Base-by-base conservation (phyloP, 2,329 filamentous ascomycete genomes). In the Colletotrichum lindemuthianum region DNA sequence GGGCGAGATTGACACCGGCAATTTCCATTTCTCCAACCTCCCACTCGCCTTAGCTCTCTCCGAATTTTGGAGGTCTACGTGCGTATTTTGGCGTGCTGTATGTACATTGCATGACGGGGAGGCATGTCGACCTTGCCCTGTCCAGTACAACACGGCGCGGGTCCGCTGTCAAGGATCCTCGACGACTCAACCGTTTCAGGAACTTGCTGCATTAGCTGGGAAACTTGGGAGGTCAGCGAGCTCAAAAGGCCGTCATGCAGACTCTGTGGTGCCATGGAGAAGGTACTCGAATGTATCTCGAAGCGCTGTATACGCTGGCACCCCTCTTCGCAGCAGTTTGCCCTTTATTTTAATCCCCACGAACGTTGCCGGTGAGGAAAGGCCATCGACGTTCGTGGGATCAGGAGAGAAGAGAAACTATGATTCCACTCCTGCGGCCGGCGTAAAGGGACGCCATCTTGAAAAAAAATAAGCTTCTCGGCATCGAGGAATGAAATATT, bases 201-300 rank as follows among this genome's bases (percentile, higher is more conserved):
- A 65, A 45, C 10, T 39, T 50, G 11, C 32, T 65, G 63, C 63
- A 65, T 65, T 63, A 65, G 63, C 40, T 43, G 16, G 48, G 48
- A 47, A 56, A 61, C 41, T 36, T 33, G 58, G 51, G 52, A 57
- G 51, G 51, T 53, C 63, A 63, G 58, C 51, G 39, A 61, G 45
- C 63, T 65, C 13, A 36, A 57, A 53, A 52, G 24, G 40, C 57
- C 34, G 40, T 34, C 58, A 37, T 63, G 59, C 58, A 65, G 63
- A 50, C 41, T 36, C 32, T 47, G 32, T 61, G 40, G 52, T 65
- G 37, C 58, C 63, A 57, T 37, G 59, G 51, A 12, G 36, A 52
- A 16, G 40, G 52, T 63, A 65, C 55, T 54, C 49, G 15, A 15
- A 53, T 48, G 63, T 53, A 63, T 59, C 44, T 54, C 34, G 39